A percentile compares a stretch with the other conserved stretches of the same genome.
These are phyloP conservation scores for Inga leiocalycina DNA, from an alignment of 306 rosid species.

Conservation along the genomic window DNA sequence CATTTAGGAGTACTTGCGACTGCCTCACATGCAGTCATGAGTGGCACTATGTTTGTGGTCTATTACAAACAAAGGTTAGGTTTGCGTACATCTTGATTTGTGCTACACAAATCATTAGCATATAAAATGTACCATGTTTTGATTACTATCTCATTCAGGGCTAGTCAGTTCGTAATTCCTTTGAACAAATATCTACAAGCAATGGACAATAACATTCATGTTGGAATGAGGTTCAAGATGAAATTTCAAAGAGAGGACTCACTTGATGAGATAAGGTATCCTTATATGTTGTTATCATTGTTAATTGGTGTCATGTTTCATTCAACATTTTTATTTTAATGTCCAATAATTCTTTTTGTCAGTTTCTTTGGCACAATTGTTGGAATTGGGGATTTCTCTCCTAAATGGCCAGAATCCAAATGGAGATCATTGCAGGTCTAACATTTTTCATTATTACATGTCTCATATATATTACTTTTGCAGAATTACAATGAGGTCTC, in stretches of 20 bases:
- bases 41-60: conserved; percentile 64
- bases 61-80: conserved; percentile 78
- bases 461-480: no score
- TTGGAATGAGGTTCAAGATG: conserved; percentile 86
- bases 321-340: conserved; percentile 15
- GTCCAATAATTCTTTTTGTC: conserved; percentile 13
- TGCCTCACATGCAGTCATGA: conserved; percentile 66
- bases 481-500: no score
- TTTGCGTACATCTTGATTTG: not conserved
- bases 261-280: conserved; percentile 65
- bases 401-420: conserved; percentile 59
- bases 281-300: not conserved
- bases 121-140: conserved; percentile 13
- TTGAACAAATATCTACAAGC: conserved; percentile 69
- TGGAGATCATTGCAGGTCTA: conserved; percentile 62
- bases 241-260: conserved; percentile 78
- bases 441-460: conserved; percentile 24
- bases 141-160: conserved; percentile 11
- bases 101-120: conserved; percentile 6
- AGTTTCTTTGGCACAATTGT: conserved; percentile 79
- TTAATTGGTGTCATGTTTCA: conserved; percentile 1
- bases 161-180: not conserved
- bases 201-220: conserved; percentile 44
- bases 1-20: conserved; percentile 88
- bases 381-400: conserved; percentile 67